Conservation (phyloP, 2,329 filamentous ascomycete species). For the Arachnomyces sp. region DNA sequence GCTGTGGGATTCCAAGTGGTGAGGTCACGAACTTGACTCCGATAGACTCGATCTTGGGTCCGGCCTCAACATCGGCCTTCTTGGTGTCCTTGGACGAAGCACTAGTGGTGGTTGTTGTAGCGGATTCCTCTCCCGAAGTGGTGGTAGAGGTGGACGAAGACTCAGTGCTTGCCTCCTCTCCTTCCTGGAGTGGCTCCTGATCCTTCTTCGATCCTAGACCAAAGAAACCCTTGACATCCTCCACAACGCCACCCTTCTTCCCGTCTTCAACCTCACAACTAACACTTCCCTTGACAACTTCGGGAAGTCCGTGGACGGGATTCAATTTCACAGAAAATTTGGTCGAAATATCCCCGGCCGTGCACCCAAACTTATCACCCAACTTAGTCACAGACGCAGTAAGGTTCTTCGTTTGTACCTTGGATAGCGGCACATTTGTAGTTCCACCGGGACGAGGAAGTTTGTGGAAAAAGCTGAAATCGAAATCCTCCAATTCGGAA, state of each 20-base stretch:
- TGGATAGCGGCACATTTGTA: slow-evolving; percentile 54
- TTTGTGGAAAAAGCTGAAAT: slow-evolving; percentile 71
- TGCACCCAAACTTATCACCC: slow-evolving; percentile 70
- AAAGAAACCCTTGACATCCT: slow-evolving; percentile 92
- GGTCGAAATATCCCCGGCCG: slow-evolving; percentile 67
- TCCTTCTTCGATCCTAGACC: slow-evolving; percentile 90
- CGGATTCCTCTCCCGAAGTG: slow-evolving; percentile 22
- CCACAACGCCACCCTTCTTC: slow-evolving; percentile 73
- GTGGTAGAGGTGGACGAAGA: slow-evolving; percentile 25
- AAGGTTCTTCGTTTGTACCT: slow-evolving; percentile 72
- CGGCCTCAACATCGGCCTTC: slow-evolving; percentile 28
- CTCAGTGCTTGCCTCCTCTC: slow-evolving; percentile 34
- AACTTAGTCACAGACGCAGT: slow-evolving; percentile 74
- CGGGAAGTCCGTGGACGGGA: slow-evolving; percentile 68
- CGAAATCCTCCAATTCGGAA: slow-evolving; percentile 73
- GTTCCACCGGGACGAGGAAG: slow-evolving; percentile 40
- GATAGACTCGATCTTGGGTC: slow-evolving; percentile 47
- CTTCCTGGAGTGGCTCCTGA: slow-evolving; percentile 60
- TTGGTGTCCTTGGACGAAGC: slow-evolving; percentile 39
- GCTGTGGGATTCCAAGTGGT: slow-evolving; percentile 36
- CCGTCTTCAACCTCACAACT: slow-evolving; percentile 73
- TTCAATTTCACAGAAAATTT: slow-evolving; percentile 69
- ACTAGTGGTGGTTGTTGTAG: slow-evolving; percentile 43
- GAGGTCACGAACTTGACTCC: slow-evolving; percentile 43
- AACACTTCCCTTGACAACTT: slow-evolving; percentile 65